Percentiles rank a stretch among this genome's conserved stretches.
phyloP scores from a whole-genome alignment of 495 filamentous ascomycete genomes.

The Delitschia confertaspora region DNA sequence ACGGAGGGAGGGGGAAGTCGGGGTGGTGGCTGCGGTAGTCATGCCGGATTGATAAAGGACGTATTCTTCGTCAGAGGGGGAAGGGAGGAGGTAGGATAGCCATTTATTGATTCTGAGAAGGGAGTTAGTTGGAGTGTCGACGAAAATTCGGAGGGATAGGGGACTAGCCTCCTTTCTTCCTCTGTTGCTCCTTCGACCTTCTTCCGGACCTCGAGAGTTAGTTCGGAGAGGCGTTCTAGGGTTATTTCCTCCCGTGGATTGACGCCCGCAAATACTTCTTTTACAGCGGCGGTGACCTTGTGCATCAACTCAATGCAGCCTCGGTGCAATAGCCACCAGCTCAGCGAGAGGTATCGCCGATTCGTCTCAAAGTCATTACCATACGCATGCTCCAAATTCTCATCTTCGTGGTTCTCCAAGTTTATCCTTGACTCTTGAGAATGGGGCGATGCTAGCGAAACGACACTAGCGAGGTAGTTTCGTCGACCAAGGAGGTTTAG shows the following conservation, averaged over 20 bases:
- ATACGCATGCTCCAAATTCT: slow-evolving; percentile 65
- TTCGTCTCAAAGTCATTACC: slow-evolving; percentile 93
- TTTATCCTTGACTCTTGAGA: slow-evolving; percentile 58
- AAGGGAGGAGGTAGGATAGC: slow-evolving; percentile 78
- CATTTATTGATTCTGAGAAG: slow-evolving; percentile 49
- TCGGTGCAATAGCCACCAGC: slow-evolving; percentile 93
- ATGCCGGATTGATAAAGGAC: slow-evolving; percentile 81
- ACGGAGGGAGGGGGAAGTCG: slow-evolving; percentile 54
- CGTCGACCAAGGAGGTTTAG: slow-evolving; percentile 92
- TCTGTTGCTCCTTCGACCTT: slow-evolving; percentile 72
- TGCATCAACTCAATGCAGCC: slow-evolving; percentile 77
- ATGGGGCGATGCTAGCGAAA: slow-evolving; percentile 66
- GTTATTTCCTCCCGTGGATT: slow-evolving; percentile 84
- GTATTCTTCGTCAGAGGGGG: slow-evolving; percentile 61
- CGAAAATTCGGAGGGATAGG: slow-evolving; percentile 1
- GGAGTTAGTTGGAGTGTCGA: slow-evolving; percentile 19
- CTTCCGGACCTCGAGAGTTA: slow-evolving; percentile 68
- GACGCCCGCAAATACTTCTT: slow-evolving; percentile 73
- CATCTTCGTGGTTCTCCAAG: slow-evolving; percentile 84
- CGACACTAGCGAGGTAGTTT: slow-evolving; percentile 90
- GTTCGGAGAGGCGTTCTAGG: slow-evolving; percentile 63
- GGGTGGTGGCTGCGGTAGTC: slow-evolving; percentile 45
- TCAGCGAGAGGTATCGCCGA: slow-evolving; percentile 85
- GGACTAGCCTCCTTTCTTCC: slow-evolving; percentile 51
- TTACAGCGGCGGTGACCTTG: slow-evolving; percentile 69